Base-by-base conservation (phyloP, 148 eudicot species). In the Arbutus unedo region DNA sequence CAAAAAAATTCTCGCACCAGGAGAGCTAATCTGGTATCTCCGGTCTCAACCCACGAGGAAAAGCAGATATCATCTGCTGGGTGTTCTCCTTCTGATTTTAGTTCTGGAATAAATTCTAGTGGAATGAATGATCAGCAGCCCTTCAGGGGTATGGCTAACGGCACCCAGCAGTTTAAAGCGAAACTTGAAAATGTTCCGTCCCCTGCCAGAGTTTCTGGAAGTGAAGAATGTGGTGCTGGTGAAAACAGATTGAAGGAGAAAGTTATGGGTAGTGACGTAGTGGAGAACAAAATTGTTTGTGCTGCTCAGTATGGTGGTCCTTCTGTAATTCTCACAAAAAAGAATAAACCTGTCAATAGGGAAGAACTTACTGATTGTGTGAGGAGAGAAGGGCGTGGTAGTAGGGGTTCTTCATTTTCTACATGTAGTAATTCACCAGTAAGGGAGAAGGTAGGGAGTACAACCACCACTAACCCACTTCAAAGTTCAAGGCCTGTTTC, bases 1-100 rank as follows among this genome's bases (percentile, higher is more conserved):
- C 90, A 87, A 21, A 90, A 89, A 85, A 84, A 82, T 80, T 86
- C 87, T 18, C 88, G 93, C 77, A 85, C 89, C 68, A 87, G 91
- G 87, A 87, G 93, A 86, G 44, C 91, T 50, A 84, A 86, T 84
- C 85, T 89, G 64, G 85, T 86, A 74, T 89, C 89, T 53, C 91
- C 85, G 47, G 88, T 87, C 56, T 67, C 86, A 43, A 86, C 82
- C 76, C 80, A 81, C 18, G 91, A 85, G 53, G 91, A 89, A 84
- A 85, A 79, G 51, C 85, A 86, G 76, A 82, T 64, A 68, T 47
- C 79, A 18, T 84, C 90, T 86, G 66, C 82, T 15, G 84, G 83
- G 76, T 84, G 38, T 49, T 77, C 70, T 75, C 64, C 90, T 75
- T 77, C 88, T 82, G 90, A 25, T 56, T 68, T 57, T 82, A 82